phyloP scores from a whole-genome alignment of 495 filamentous ascomycete genomes.

The Aspergillus nanangensis region DNA sequence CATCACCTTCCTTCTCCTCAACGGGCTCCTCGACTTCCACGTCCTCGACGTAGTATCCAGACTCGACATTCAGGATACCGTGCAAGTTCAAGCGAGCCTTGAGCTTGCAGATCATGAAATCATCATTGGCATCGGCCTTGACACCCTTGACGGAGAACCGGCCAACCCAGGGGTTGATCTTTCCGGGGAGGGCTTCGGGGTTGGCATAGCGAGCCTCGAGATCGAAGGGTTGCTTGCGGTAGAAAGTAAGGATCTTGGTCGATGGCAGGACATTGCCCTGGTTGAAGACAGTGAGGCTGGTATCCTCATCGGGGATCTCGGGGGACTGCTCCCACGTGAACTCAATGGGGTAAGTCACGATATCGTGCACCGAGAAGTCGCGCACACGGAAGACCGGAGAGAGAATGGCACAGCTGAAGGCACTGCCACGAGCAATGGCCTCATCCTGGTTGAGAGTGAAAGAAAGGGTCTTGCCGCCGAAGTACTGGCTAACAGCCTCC shows the following conservation, averaged over 20 bases:
- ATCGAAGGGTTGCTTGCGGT: slow-evolving; percentile 96
- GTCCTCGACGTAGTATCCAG: slow-evolving; percentile 97
- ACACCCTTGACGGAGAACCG: slow-evolving; percentile 92
- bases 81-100: slow-evolving; percentile 97
- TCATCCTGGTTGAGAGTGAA: slow-evolving; percentile 99
- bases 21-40: slow-evolving; percentile 95
- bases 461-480: slow-evolving; percentile 75
- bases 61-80: slow-evolving; percentile 94
- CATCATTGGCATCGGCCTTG: slow-evolving; percentile 77
- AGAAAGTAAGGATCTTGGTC: slow-evolving; percentile 99
- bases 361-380: slow-evolving; percentile 95
- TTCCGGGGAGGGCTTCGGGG: slow-evolving; percentile 83
- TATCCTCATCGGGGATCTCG: slow-evolving; percentile 98
- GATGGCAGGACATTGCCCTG: slow-evolving; percentile 96
- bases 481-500: slow-evolving; percentile 83
- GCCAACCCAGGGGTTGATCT: slow-evolving; percentile 90
- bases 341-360: slow-evolving; percentile 97
- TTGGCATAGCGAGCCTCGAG: slow-evolving; percentile 92
- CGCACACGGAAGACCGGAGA: slow-evolving; percentile 98
- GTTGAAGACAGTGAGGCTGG: slow-evolving; percentile 95
- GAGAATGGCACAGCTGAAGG: slow-evolving; percentile 96
- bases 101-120: slow-evolving; percentile 99
- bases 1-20: slow-evolving; percentile 63
- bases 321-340: slow-evolving; percentile 99
- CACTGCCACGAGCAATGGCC: slow-evolving; percentile 91